Evolutionary conservation across 2,329 filamentous ascomycete species (phyloP).

Genomic region (Exophiala phaeomuriformis): DNA sequence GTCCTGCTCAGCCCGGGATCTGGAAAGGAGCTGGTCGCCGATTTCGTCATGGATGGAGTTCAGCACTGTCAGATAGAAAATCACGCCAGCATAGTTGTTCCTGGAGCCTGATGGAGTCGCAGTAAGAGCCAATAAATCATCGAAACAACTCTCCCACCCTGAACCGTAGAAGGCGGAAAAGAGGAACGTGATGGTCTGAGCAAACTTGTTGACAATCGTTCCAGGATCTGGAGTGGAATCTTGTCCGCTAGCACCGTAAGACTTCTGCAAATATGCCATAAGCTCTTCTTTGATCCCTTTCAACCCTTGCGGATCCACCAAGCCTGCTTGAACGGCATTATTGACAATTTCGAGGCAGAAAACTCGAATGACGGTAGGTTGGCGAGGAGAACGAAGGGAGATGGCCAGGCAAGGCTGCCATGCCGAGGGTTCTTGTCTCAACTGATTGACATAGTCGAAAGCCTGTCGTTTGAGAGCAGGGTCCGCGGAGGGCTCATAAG

Average conservation of each 20-base stretch:
- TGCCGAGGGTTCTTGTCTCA: slow-evolving; percentile 72
- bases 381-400: slow-evolving; percentile 69
- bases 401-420: slow-evolving; percentile 86
- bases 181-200: slow-evolving; percentile 88
- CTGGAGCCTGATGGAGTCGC: slow-evolving; percentile 52
- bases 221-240: slow-evolving; percentile 58
- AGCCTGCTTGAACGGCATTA: slow-evolving; percentile 73
- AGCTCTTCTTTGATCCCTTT: slow-evolving; percentile 71
- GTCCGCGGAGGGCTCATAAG: slow-evolving; percentile 73
- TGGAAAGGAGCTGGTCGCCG: slow-evolving; percentile 78
- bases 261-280: slow-evolving; percentile 69
- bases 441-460: slow-evolving; percentile 54
- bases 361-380: slow-evolving; percentile 77
- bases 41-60: slow-evolving; percentile 94
- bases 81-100: slow-evolving; percentile 67
- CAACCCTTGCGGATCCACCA: slow-evolving; percentile 66
- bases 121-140: slow-evolving; percentile 77
- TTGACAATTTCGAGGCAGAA: slow-evolving; percentile 90
- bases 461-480: slow-evolving; percentile 71
- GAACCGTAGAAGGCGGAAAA: slow-evolving; percentile 81
- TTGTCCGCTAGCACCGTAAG: slow-evolving; percentile 53
- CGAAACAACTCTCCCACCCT: slow-evolving; percentile 83
- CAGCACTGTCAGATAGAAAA: slow-evolving; percentile 82
- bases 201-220: slow-evolving; percentile 90
- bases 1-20: slow-evolving; percentile 70